Evolutionary conservation across 1,284 basidiomycete species (phyloP).

Genomic region (Melampsora larici-populina): DNA sequence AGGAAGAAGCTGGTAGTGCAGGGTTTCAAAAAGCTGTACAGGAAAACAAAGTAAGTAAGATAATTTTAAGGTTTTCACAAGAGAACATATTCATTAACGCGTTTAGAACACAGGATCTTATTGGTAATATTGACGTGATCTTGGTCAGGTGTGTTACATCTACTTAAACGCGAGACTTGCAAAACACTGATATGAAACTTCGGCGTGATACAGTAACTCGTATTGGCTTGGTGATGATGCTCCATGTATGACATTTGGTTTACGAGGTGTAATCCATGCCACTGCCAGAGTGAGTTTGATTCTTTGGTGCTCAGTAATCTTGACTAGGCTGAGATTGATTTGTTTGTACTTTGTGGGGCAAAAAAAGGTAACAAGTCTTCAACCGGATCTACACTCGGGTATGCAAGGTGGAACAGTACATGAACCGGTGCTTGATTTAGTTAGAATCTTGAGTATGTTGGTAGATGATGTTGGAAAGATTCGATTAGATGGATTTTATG

Average conservation of each 20-base stretch:
- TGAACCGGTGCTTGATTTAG: conserved; percentile 89
- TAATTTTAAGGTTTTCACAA: background rate
- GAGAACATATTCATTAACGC: background rate
- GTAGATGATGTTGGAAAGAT: conserved; percentile 61
- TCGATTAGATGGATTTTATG: conserved; percentile 79
- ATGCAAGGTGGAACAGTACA: conserved; percentile 81
- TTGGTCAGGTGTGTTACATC: conserved; percentile 58
- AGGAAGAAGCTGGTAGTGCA: conserved; percentile 86
- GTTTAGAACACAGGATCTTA: conserved; percentile 60
- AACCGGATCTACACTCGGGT: conserved; percentile 81
- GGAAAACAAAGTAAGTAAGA: conserved; percentile 65
- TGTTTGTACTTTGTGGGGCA: too few species aligned
- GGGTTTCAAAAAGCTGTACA: conserved; percentile 76
- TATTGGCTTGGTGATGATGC: conserved; percentile 92
- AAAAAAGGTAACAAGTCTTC: conserved; percentile 49
- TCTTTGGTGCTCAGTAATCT: background rate
- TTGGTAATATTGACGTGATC: conserved; percentile 80
- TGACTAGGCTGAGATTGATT: background rate
- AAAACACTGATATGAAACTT: background rate
- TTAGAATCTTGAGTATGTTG: conserved; percentile 72
- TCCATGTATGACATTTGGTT: conserved; percentile 93
- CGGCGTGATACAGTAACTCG: conserved; percentile 63
- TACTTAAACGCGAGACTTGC: background rate
- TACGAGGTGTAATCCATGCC: conserved; percentile 86
- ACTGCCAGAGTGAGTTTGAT: conserved; percentile 62